These are phyloP conservation scores for Microbotryum lychnidis-dioicae DNA, from an alignment of 1,284 basidiomycete genomes.

Conservation along the genomic window DNA sequence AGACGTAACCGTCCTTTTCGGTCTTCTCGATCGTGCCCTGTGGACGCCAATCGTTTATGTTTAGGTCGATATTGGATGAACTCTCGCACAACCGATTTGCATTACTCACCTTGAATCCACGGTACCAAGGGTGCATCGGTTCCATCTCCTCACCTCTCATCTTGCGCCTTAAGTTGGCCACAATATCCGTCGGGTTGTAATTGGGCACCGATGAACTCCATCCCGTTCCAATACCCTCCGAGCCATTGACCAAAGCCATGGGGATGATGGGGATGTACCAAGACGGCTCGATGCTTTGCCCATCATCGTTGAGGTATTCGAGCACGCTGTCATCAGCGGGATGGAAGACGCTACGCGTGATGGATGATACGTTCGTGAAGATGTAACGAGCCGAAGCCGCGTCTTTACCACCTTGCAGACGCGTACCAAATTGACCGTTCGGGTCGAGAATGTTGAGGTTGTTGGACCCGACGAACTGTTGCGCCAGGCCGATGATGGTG, in stretches of 20 bases:
- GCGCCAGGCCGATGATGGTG: conserved; percentile 91
- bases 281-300: conserved; percentile 80
- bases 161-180: conserved; percentile 74
- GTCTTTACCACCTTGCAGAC: conserved; percentile 77
- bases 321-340: conserved; percentile 77
- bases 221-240: conserved; percentile 96
- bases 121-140: conserved; percentile 93
- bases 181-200: conserved; percentile 87
- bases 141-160: conserved; percentile 79
- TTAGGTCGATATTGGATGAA: too few species aligned
- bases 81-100: not conserved
- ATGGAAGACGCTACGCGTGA: conserved; percentile 75
- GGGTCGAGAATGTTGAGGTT: conserved; percentile 86
- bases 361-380: conserved; percentile 70
- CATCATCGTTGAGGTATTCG: conserved; percentile 80
- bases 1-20: conserved; percentile 79
- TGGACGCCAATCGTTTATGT: not conserved
- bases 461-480: conserved; percentile 92
- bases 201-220: conserved; percentile 94
- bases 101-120: conserved; percentile 59
- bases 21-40: conserved; percentile 74
- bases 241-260: conserved; percentile 84
- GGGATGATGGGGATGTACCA: conserved; percentile 90
- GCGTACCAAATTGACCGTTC: conserved; percentile 94
- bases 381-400: conserved; percentile 97